These are phyloP conservation scores for Phtheirospermum japonicum DNA, from an alignment of 257 asterid genomes.

Conservation along the genomic window DNA sequence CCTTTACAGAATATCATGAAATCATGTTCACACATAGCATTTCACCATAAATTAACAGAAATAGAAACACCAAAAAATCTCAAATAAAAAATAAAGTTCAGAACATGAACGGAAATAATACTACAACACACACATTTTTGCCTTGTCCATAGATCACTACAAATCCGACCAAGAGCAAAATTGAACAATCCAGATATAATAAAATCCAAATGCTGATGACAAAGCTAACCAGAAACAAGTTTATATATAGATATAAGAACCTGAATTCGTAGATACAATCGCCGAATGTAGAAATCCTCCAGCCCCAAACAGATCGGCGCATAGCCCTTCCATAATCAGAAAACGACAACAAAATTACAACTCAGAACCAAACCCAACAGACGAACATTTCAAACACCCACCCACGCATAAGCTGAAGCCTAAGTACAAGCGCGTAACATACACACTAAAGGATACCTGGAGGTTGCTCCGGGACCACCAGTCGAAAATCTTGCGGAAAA, in stretches of 20 bases:
- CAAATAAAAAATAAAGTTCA: background rate
- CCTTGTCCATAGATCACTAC: slow-evolving; percentile 15
- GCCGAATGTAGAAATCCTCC: slow-evolving; percentile 93
- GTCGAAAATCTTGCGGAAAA: slow-evolving; percentile 66
- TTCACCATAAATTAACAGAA: background rate
- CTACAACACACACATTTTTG: slow-evolving; percentile 6
- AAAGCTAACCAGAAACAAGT: background rate
- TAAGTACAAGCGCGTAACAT: background rate
- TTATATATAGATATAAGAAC: slow-evolving; percentile 35
- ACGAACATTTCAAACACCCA: background rate
- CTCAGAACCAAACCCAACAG: slow-evolving; percentile 18
- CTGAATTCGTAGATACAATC: slow-evolving; percentile 91
- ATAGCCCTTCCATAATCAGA: slow-evolving; percentile 63
- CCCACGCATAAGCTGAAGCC: background rate
- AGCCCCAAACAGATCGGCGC: slow-evolving; percentile 99
- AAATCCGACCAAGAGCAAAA: slow-evolving; percentile 4
- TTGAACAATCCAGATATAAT: background rate
- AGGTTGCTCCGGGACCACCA: slow-evolving; percentile 73
- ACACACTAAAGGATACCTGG: slow-evolving; percentile 43
- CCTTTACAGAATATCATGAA: slow-evolving; percentile 7
- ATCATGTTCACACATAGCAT: slow-evolving; percentile 19
- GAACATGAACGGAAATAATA: background rate
- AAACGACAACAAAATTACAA: slow-evolving; percentile 19
- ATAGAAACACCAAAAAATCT: background rate
- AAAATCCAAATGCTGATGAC: background rate